phyloP scores from a whole-genome alignment of 768 basidiomycete genomes.

The Glaciozyma martinii region DNA sequence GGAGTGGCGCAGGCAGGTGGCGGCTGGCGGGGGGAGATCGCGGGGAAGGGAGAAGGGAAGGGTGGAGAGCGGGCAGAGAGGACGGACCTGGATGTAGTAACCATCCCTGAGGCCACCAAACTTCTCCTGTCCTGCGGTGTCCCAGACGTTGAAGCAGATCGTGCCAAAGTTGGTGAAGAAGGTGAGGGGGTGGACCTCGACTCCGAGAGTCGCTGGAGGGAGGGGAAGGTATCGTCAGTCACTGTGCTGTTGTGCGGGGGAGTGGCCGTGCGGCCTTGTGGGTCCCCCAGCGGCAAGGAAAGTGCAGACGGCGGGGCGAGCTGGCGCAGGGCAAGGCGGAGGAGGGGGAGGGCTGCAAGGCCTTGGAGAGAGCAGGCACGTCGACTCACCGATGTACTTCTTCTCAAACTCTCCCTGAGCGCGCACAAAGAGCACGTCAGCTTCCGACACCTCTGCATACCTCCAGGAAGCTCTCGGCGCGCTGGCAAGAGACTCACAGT shows the following conservation, averaged over 20 bases:
- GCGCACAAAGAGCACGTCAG: not conserved
- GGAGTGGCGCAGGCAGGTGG: too few relatives aligned
- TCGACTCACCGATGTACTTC: constrained; percentile 49
- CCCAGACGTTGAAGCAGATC: constrained; percentile 99
- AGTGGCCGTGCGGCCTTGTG: constrained; percentile 11
- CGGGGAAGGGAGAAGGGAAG: too few relatives aligned
- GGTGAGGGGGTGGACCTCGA: constrained; percentile 89
- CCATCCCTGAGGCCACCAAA: constrained; percentile 97
- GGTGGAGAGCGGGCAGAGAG: too few relatives aligned
- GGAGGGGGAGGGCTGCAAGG: not conserved
- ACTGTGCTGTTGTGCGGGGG: constrained; percentile 7
- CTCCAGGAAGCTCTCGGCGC: not conserved
- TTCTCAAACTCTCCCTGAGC: constrained; percentile 89
- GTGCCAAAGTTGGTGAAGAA: constrained; percentile 99
- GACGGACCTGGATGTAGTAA: constrained; percentile 75
- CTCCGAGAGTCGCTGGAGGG: constrained; percentile 84
- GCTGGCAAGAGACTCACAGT: not conserved
- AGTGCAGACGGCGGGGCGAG: not conserved
- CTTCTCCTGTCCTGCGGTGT: constrained; percentile 99
- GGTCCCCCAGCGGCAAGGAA: constrained; percentile 12
- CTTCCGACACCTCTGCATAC: not conserved
- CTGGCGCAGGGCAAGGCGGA: constrained; percentile 1
- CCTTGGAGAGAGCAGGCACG: not conserved
- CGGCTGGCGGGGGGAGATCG: too few relatives aligned
- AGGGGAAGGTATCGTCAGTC: too few relatives aligned